Evolutionary conservation across 768 basidiomycete genomes (phyloP), one percentile per base, ranked within the genome.

Genomic region (Tulasnella sp.): DNA sequence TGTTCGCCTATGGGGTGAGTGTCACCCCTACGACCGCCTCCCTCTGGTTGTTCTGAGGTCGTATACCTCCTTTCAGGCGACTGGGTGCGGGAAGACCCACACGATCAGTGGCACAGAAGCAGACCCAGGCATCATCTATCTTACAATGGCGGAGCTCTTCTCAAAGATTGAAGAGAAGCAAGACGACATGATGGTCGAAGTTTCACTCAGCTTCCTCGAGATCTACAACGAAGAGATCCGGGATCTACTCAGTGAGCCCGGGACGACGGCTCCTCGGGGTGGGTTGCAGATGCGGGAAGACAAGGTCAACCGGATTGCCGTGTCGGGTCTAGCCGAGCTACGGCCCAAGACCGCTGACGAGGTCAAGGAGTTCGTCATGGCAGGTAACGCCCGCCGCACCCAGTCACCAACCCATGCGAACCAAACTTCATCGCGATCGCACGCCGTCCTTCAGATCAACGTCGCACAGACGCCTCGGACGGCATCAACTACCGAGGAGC

Each of bases 11-110:
- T 70, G 96, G 96, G 38, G 96, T 98, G 71, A 70, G 88, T 75
- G 41, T 59, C 24, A 15, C 19, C 29, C 30, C 21, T 27, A 60
- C 25, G 49, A 22, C 49, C 52, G 24, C 53, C 56, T 64, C 27
- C 62, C 43, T 29, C 45, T 42, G 34, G 24, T 24, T 38, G n/a
- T 43, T 27, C 41, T 21, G 9, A 45, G 12, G 29, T 50, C 29
- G 29, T 27, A 38, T 38, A 38, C 34, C 31, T 17, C 34, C 11
- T 59, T 44, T 19, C 67, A 98, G 96, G 96, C 96, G 22, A 98
- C 96, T n/a, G 96, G 96, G n/a, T 98, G 96, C 69, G 96, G 96
- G 63, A 99, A 99, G 73, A 99, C 96, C 3, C 93, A 98, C 71
- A 99, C 96, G 19, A 97, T 99, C 70, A 96, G 92, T 66, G 94